Evolutionary conservation across 495 filamentous ascomycete species (phyloP).

Genomic region (Aspergillus hancockii): DNA sequence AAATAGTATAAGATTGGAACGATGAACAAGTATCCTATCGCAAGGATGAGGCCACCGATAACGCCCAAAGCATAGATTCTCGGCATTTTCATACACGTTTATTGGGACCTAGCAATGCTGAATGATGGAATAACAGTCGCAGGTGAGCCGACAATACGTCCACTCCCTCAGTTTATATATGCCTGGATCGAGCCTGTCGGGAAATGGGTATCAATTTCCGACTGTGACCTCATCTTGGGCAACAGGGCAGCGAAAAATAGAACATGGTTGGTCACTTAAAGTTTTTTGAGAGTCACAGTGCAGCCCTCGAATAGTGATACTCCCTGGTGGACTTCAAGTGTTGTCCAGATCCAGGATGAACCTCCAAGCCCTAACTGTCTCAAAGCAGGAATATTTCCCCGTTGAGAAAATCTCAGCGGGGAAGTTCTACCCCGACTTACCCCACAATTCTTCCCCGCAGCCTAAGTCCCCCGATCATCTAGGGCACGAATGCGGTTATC

Average conservation of each 20-base stretch:
- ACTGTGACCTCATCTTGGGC: background rate
- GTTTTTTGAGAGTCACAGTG: background rate
- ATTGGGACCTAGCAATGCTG: background rate
- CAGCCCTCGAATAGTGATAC: background rate
- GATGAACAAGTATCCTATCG: constrained; percentile 1
- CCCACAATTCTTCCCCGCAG: background rate
- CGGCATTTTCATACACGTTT: background rate
- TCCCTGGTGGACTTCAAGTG: too few relatives aligned
- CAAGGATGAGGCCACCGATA: background rate
- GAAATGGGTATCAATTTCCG: too few relatives aligned
- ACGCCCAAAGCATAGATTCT: background rate
- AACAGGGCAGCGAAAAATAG: background rate
- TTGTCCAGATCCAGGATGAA: background rate
- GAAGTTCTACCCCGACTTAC: background rate
- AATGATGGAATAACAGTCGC: too few relatives aligned
- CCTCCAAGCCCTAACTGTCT: background rate
- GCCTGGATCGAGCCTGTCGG: too few relatives aligned
- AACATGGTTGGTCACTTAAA: background rate
- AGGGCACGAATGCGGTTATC: background rate
- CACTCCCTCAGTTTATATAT: background rate
- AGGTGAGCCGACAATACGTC: background rate
- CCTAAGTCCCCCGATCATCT: background rate
- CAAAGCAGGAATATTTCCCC: background rate
- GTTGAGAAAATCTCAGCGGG: background rate
- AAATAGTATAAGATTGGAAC: constrained; percentile 35